phyloP scores from a whole-genome alignment of 306 rosid genomes.

The Quercus variabilis region DNA sequence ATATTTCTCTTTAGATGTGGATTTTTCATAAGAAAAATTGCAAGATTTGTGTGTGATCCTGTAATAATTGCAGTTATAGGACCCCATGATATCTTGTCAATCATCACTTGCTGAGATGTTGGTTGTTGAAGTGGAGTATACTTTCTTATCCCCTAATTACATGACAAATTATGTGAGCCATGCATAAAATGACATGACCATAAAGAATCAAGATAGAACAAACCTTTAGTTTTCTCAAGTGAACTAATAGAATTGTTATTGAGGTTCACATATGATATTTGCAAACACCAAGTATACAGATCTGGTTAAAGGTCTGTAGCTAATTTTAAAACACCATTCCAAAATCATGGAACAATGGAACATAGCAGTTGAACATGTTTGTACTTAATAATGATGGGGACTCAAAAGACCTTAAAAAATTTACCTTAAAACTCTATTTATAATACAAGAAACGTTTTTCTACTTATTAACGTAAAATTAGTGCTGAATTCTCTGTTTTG shows the following conservation, averaged over 20 bases:
- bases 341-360: not conserved
- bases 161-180: slow-evolving; percentile 17
- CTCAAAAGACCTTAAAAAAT: too few relatives aligned
- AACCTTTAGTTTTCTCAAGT: not conserved
- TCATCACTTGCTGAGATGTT: slow-evolving; percentile 86
- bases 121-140: slow-evolving; percentile 64
- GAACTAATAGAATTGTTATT: not conserved
- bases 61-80: slow-evolving; percentile 54
- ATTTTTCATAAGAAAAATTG: slow-evolving; percentile 73
- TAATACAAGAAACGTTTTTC: too few relatives aligned
- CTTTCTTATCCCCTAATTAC: slow-evolving; percentile 64
- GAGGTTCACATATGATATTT: not conserved
- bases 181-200: slow-evolving; percentile 1
- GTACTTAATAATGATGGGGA: too few relatives aligned
- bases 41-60: slow-evolving; percentile 86
- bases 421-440: not conserved
- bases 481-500: not conserved
- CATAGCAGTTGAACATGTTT: too few relatives aligned
- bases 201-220: slow-evolving; percentile 6
- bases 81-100: slow-evolving; percentile 69
- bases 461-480: too few relatives aligned
- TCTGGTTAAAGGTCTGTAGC: not conserved
- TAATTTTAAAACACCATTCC: not conserved
- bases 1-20: slow-evolving; percentile 75
- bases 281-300: not conserved